Base-by-base conservation (phyloP, 2,329 filamentous ascomycete genomes). In the Microdochium nivale region DNA sequence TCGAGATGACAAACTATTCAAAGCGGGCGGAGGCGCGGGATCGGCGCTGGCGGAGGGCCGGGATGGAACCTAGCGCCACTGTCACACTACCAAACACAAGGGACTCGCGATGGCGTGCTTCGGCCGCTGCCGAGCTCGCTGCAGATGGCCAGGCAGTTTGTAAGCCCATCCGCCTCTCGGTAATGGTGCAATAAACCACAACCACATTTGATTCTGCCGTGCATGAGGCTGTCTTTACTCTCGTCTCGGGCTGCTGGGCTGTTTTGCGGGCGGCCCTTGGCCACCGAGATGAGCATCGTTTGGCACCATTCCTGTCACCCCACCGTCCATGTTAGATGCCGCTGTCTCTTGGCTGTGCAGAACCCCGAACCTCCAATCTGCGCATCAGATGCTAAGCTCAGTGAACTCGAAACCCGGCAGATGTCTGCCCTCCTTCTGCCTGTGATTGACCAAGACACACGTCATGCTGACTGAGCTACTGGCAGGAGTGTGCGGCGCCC, bases 1-100 rank as follows among this genome's bases (percentile, higher is more conserved):
- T 30, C 37, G 35, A 51, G 52, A 51, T n/a, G n/a, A n/a, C n/a
- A n/a, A n/a, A n/a, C n/a, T n/a, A 43, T 47, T 52, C 11, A 13
- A 52, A 48, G 19, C 10, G 7, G 16, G n/a, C 16, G 16, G n/a
- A n/a, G 40, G 16, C 9, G 40, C 40, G 40, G 40, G 16, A 44
- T 19, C 40, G 40, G 40, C 21, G 40, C n/a, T 21, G 40, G n/a
- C 19, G n/a, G 19, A 40, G 10, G 14, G 35, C 8, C 8, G 30
- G 30, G 8, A 33, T 33, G 30, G 33, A 14, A 8, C 4, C n/a
- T 19, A 19, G 33, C 5, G 33, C 33, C 33, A 37, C 33, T 37
- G 33, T 14, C 7, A 37, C 33, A 37, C 33, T 37, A 14, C 33
- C 7, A 37, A 7, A 37, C 7, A 14, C 33, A 44, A 19, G 40